Conservation (phyloP, 345 rosid species). For the Populus tremula region DNA sequence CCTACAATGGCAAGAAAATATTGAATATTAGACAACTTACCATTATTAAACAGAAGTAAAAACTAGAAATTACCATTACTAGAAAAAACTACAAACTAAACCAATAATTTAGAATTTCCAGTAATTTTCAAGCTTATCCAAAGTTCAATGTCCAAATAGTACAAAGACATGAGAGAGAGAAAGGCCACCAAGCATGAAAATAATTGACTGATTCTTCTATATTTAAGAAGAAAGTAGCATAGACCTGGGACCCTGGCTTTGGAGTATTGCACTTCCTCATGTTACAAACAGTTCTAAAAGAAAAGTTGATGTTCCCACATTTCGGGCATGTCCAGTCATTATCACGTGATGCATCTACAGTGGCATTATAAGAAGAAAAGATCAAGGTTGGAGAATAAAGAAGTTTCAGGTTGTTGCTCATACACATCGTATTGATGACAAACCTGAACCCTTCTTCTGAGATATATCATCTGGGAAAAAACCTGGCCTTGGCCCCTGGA, state of each 20-base stretch:
- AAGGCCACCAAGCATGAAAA: background rate
- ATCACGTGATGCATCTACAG: constrained; percentile 72
- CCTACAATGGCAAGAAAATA: constrained; percentile 46
- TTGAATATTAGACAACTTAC: background rate
- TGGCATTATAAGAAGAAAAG: constrained; percentile 5
- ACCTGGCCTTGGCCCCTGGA: constrained; percentile 84
- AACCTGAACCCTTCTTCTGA: constrained; percentile 59
- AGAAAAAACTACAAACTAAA: background rate
- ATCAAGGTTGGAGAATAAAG: background rate
- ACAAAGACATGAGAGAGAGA: background rate
- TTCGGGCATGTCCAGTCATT: constrained; percentile 98
- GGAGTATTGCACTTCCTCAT: constrained; percentile 99
- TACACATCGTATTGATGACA: constrained; percentile 11
- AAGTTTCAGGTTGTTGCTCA: background rate
- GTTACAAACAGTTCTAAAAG: constrained; percentile 91
- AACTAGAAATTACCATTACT: background rate
- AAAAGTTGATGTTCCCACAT: constrained; percentile 94
- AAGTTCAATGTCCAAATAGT: background rate
- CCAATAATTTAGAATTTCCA: background rate
- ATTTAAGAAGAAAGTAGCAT: constrained; percentile 20
- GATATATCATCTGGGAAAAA: constrained; percentile 74
- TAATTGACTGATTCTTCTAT: background rate
- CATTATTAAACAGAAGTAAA: background rate
- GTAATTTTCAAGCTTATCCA: background rate
- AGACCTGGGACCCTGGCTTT: constrained; percentile 94